These are phyloP conservation scores for Nothophaeocryptopus gaeumannii DNA, from an alignment of 2,329 filamentous ascomycete genomes.

Conservation along the genomic window DNA sequence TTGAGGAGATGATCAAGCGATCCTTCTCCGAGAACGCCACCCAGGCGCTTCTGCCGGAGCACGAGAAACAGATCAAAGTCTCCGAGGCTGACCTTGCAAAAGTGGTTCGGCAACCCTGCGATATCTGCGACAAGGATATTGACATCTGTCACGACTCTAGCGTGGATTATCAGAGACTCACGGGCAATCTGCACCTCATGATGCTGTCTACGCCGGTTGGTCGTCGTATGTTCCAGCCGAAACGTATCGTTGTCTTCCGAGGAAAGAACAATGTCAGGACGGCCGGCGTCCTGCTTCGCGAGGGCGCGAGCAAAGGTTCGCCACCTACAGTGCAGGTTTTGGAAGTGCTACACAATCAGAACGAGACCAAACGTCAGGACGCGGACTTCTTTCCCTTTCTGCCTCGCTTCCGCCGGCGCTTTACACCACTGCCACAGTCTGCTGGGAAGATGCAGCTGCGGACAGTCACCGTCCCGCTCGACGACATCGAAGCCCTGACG, in stretches of 20 bases:
- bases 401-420: constrained; percentile 63
- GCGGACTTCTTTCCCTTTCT: constrained; percentile 87
- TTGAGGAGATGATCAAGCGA: constrained; percentile 99
- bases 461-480: constrained; percentile 66
- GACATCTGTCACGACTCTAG: constrained; percentile 78
- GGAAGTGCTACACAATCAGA: constrained; percentile 62
- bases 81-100: constrained; percentile 90
- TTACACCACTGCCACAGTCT: constrained; percentile 65
- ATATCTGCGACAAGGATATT: constrained; percentile 76
- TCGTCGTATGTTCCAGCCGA: constrained; percentile 71
- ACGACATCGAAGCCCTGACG: constrained; percentile 82
- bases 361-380: constrained; percentile 67
- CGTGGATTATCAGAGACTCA: constrained; percentile 76
- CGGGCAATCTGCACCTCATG: constrained; percentile 72
- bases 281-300: constrained; percentile 73
- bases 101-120: constrained; percentile 80
- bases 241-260: constrained; percentile 79
- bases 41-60: constrained; percentile 87
- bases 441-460: constrained; percentile 67
- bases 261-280: constrained; percentile 74
- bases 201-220: constrained; percentile 79
- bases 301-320: constrained; percentile 66
- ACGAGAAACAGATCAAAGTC: constrained; percentile 89
- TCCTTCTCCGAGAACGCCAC: constrained; percentile 98
- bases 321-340: constrained; percentile 72